These are phyloP conservation scores for Chenopodium berlandieri DNA, from an alignment of 148 eudicot genomes.

Conservation along the genomic window DNA sequence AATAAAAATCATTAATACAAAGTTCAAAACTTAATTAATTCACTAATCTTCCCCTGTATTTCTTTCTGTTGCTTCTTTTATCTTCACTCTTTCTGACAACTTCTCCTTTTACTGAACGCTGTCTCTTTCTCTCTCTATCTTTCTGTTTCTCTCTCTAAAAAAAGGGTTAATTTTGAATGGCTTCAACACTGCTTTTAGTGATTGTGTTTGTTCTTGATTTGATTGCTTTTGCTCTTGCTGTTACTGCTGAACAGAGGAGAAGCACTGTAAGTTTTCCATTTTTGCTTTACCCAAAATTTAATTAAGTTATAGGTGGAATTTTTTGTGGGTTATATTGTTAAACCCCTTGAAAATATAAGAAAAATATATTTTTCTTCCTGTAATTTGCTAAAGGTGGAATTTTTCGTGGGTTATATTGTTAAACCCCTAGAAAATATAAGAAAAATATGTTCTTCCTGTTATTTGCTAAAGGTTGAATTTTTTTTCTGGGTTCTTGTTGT, in stretches of 20 bases:
- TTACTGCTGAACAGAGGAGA: slow-evolving; percentile 74
- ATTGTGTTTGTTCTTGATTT: slow-evolving; percentile 59
- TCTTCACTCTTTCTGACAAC: neutral
- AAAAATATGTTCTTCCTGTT: neutral
- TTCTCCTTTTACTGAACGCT: neutral
- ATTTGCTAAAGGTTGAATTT: neutral
- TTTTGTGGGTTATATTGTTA: neutral
- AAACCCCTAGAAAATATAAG: too few species aligned
- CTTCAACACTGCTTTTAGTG: slow-evolving; percentile 50
- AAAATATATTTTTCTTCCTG: neutral
- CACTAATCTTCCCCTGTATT: neutral
- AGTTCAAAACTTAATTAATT: neutral
- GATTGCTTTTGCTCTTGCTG: slow-evolving; percentile 73
- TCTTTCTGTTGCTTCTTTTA: neutral
- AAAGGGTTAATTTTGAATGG: slow-evolving; percentile 37
- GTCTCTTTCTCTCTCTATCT: neutral
- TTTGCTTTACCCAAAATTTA: neutral
- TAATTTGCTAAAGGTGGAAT: neutral
- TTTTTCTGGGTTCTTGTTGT: neutral
- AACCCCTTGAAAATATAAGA: too few species aligned
- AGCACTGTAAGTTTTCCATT: slow-evolving; percentile 42
- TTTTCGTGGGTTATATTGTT: neutral
- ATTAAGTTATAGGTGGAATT: neutral
- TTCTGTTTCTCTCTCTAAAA: neutral
- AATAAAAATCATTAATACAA: neutral